These are phyloP conservation scores for Ogataea pini DNA, from an alignment of 805 yeast genomes.

Conservation along the genomic window DNA sequence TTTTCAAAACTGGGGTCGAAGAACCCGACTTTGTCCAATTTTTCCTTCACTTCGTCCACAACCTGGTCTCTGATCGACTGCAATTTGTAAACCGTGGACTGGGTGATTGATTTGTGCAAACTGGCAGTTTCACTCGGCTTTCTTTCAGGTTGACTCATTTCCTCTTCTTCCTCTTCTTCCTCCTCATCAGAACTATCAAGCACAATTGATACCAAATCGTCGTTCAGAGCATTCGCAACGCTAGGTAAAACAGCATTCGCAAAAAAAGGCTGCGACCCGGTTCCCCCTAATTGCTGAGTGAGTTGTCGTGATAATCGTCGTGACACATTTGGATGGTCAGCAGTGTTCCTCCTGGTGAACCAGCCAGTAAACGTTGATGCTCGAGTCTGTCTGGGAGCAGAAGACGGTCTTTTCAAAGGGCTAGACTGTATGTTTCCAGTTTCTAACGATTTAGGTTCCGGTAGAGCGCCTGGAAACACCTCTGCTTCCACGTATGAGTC, in stretches of 20 bases:
- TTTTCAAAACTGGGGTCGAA: constrained; percentile 29
- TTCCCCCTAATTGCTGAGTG: constrained; percentile 12
- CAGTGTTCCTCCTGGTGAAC: constrained; percentile 8
- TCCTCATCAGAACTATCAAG: constrained; percentile 16
- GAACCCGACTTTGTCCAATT: constrained; percentile 26
- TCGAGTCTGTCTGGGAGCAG: constrained; percentile 1
- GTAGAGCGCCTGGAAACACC: neutral
- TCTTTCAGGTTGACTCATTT: neutral
- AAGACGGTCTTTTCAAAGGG: neutral
- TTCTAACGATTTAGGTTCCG: neutral
- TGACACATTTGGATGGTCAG: neutral
- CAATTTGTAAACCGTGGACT: constrained; percentile 11
- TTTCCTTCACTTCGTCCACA: constrained; percentile 22
- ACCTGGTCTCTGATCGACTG: constrained; percentile 20
- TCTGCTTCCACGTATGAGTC: constrained; percentile 2
- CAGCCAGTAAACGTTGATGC: constrained; percentile 11
- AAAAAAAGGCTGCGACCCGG: constrained; percentile 15
- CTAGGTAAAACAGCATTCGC: constrained; percentile 19
- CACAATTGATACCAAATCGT: constrained; percentile 22
- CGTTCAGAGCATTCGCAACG: constrained; percentile 12
- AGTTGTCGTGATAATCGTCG: constrained; percentile 18
- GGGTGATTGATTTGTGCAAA: neutral
- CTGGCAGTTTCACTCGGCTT: neutral
- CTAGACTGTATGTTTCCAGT: neutral
- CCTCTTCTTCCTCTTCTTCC: constrained; percentile 8